phyloP scores from a whole-genome alignment of 768 basidiomycete genomes.

The Chalciporus piperatus region DNA sequence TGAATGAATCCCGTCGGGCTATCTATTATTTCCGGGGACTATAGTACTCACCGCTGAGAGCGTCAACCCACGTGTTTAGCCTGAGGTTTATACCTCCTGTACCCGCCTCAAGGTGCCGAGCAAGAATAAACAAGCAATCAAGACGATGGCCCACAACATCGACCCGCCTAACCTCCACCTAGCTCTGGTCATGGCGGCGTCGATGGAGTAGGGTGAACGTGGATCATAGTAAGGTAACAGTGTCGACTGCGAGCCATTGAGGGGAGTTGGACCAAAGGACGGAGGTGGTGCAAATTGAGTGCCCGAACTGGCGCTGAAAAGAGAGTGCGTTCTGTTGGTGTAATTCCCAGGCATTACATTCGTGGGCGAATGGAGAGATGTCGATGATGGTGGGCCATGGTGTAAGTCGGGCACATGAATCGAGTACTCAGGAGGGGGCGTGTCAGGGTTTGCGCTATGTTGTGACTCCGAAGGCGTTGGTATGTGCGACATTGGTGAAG shows the following conservation, averaged over 20 bases:
- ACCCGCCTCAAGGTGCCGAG: constrained; percentile 22
- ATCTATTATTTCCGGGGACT: neutral
- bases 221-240: constrained; percentile 44
- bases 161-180: constrained; percentile 44
- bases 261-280: constrained; percentile 40
- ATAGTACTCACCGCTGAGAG: neutral
- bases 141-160: constrained; percentile 36
- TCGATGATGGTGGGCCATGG: constrained; percentile 15
- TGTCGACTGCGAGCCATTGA: constrained; percentile 34
- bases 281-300: constrained; percentile 18
- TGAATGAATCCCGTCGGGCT: neutral
- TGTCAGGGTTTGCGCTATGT: constrained; percentile 24
- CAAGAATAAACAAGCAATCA: constrained; percentile 30
- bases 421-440: constrained; percentile 30
- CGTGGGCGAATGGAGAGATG: constrained; percentile 17
- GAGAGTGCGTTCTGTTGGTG: constrained; percentile 11
- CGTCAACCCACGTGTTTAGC: neutral
- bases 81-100: constrained; percentile 5
- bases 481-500: constrained; percentile 1
- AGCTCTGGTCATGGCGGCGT: constrained; percentile 38
- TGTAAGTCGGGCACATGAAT: constrained; percentile 13
- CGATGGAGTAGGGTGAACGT: constrained; percentile 36
- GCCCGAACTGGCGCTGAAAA: constrained; percentile 14
- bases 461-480: constrained; percentile 14
- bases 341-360: constrained; percentile 13